Conservation (phyloP, 352 stramenopile species). For the Phytophthora idaei region DNA sequence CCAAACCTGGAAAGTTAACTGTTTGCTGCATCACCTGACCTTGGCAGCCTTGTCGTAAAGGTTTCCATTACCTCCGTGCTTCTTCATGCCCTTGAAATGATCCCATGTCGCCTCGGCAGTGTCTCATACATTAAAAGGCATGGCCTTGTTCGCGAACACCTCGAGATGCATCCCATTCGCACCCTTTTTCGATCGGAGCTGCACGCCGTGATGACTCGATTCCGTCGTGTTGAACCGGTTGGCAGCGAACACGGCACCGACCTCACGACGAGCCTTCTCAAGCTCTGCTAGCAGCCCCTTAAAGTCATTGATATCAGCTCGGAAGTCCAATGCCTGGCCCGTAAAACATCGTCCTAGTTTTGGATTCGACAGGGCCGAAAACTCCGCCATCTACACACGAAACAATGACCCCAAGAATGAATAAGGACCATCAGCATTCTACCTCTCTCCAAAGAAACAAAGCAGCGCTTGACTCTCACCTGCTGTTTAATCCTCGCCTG, state of each 20-base stretch:
- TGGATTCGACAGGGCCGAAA: background rate
- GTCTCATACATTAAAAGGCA: constrained; percentile 42
- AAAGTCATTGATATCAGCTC: constrained; percentile 20
- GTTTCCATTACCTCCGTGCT: constrained; percentile 39
- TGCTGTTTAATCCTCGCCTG: constrained; percentile 35
- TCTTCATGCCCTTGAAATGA: constrained; percentile 46
- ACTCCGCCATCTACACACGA: constrained; percentile 31
- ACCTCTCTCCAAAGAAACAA: background rate
- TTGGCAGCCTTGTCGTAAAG: constrained; percentile 40
- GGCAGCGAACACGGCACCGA: background rate
- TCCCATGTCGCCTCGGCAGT: constrained; percentile 41
- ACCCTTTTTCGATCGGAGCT: constrained; percentile 30
- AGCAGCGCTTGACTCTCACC: background rate
- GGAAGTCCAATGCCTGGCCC: constrained; percentile 26
- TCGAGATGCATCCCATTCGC: constrained; percentile 29
- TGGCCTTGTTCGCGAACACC: constrained; percentile 43
- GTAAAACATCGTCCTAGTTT: constrained; percentile 9
- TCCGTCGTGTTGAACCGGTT: constrained; percentile 42
- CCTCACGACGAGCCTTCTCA: constrained; percentile 5
- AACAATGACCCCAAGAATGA: background rate
- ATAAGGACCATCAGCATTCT: background rate
- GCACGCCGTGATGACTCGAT: constrained; percentile 21
- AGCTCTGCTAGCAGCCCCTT: constrained; percentile 21
- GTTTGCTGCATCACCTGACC: constrained; percentile 8
- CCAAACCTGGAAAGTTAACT: background rate